Conservation (phyloP, 805 yeast genomes). For the Saturnispora besseyi region DNA sequence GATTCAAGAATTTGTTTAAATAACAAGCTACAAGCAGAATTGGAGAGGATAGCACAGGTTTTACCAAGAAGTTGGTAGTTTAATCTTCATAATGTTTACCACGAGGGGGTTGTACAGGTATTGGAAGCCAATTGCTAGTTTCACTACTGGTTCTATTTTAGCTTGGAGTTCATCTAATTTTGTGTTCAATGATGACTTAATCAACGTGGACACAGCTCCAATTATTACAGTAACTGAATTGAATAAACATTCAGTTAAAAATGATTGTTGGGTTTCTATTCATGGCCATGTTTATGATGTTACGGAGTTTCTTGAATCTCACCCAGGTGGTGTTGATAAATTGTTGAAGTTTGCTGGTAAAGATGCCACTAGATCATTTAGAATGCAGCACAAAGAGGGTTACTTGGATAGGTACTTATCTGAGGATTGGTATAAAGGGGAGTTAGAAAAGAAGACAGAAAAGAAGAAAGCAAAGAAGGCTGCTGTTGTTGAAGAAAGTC, state of each 20-base stretch:
- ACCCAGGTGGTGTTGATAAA: slow-evolving; percentile 87
- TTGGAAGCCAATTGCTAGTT: background rate
- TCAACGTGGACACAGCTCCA: slow-evolving; percentile 7
- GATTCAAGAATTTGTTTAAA: background rate
- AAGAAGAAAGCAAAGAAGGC: slow-evolving; percentile 32
- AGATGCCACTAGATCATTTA: slow-evolving; percentile 35
- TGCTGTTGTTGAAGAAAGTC: slow-evolving; percentile 25
- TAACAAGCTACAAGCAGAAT: background rate
- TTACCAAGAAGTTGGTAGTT: too few species aligned
- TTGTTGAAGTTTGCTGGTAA: slow-evolving; percentile 69
- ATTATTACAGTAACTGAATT: slow-evolving; percentile 13
- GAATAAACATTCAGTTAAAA: slow-evolving; percentile 38
- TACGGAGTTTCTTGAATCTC: slow-evolving; percentile 75
- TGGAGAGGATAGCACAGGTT: background rate
- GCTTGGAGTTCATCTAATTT: background rate
- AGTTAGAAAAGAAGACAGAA: slow-evolving; percentile 21
- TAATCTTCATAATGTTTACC: background rate
- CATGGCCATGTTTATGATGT: slow-evolving; percentile 78
- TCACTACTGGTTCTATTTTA: background rate
- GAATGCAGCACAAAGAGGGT: slow-evolving; percentile 21
- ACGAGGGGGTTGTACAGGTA: background rate
- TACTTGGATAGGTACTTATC: slow-evolving; percentile 20
- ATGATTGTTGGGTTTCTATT: slow-evolving; percentile 81
- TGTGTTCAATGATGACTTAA: slow-evolving; percentile 58
- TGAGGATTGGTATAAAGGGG: slow-evolving; percentile 30